phyloP scores from a whole-genome alignment of 2,329 filamentous ascomycete species.

The Xylariaceae sp. region DNA sequence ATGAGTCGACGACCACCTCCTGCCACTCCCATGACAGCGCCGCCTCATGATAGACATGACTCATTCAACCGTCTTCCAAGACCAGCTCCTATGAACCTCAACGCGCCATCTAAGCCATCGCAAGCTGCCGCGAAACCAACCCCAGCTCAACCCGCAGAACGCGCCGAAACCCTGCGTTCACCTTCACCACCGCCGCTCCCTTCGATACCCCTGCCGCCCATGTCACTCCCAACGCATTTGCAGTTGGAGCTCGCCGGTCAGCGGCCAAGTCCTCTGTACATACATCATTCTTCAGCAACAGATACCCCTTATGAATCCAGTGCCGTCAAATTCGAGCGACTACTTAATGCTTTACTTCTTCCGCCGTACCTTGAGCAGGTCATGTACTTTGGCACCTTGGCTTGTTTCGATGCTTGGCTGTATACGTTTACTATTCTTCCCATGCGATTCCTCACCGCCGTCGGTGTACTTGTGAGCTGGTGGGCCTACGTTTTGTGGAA shows the following conservation, averaged over 20 bases:
- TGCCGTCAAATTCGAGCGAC: slow-evolving; percentile 82
- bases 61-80: slow-evolving; percentile 44
- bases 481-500: slow-evolving; percentile 68
- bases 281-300: slow-evolving; percentile 51
- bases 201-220: slow-evolving; percentile 57
- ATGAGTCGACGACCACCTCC: slow-evolving; percentile 37
- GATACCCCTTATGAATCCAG: slow-evolving; percentile 84
- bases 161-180: slow-evolving; percentile 30
- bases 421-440: slow-evolving; percentile 95
- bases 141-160: slow-evolving; percentile 20
- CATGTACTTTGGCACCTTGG: slow-evolving; percentile 80
- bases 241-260: slow-evolving; percentile 60
- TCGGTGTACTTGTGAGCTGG: slow-evolving; percentile 71
- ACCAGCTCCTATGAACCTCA: slow-evolving; percentile 44
- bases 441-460: slow-evolving; percentile 75
- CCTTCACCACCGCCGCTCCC: slow-evolving; percentile 47
- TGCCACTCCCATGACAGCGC: slow-evolving; percentile 30
- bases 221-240: slow-evolving; percentile 61
- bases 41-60: slow-evolving; percentile 41
- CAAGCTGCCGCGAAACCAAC: slow-evolving; percentile 10
- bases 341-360: slow-evolving; percentile 81
- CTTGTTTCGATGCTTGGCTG: slow-evolving; percentile 92
- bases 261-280: slow-evolving; percentile 60
- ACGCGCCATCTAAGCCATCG: slow-evolving; percentile 21
- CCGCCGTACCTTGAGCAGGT: slow-evolving; percentile 78